Percentiles rank a stretch among this genome's conserved stretches.
Evolutionary conservation across 805 yeast genomes (phyloP).

Genomic region (Wickerhamiella bombiphila): DNA sequence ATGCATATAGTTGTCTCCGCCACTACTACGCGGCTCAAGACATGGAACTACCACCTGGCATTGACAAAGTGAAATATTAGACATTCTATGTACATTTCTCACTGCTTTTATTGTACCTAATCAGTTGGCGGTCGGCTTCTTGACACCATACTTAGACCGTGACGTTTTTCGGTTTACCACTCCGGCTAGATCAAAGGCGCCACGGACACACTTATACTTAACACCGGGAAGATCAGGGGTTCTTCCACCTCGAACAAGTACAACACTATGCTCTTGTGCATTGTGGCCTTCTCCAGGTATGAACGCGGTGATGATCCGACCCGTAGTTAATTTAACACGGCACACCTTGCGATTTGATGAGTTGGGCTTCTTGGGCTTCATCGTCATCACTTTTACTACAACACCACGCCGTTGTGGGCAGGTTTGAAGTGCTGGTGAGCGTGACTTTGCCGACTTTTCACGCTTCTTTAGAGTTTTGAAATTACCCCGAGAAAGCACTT

Average conservation of each 20-base stretch:
- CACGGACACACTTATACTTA: slow-evolving; percentile 84
- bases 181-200: slow-evolving; percentile 83
- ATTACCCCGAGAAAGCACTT: slow-evolving; percentile 22
- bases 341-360: slow-evolving; percentile 96
- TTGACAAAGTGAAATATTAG: slow-evolving; percentile 8
- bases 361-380: slow-evolving; percentile 96
- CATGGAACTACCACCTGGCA: slow-evolving; percentile 13
- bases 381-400: slow-evolving; percentile 80
- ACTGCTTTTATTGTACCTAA: too few relatives aligned
- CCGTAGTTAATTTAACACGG: slow-evolving; percentile 83
- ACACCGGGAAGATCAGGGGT: slow-evolving; percentile 98
- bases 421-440: slow-evolving; percentile 69
- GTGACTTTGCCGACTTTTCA: slow-evolving; percentile 28
- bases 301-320: slow-evolving; percentile 77
- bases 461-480: slow-evolving; percentile 23
- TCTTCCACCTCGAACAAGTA: slow-evolving; percentile 94
- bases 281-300: slow-evolving; percentile 99
- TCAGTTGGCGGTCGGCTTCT: slow-evolving; percentile 29
- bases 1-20: slow-evolving; percentile 25
- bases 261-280: slow-evolving; percentile 93
- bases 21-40: slow-evolving; percentile 22
- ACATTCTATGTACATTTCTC: too few relatives aligned
- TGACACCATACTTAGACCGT: slow-evolving; percentile 87
- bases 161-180: slow-evolving; percentile 86
- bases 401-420: slow-evolving; percentile 89